Base-by-base conservation (phyloP, 2,329 filamentous ascomycete species). In the Ophiostoma piceae region DNA sequence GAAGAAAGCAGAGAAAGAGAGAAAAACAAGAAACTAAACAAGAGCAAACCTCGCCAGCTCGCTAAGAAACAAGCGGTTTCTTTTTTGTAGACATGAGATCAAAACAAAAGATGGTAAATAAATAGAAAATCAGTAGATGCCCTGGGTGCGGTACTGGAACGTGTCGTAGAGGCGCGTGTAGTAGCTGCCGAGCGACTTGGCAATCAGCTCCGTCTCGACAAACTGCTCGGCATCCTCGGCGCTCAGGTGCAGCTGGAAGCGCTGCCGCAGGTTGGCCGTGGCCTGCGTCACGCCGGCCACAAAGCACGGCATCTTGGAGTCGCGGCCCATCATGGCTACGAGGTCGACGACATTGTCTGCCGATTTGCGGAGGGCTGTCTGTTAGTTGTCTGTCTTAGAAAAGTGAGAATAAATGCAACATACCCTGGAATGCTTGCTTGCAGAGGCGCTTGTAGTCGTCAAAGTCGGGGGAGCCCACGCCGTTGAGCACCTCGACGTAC, bases 121-220 rank as follows among this genome's bases (percentile, higher is more conserved):
- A 16, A 8, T 3, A 57, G 9, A 26, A 26, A 26, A 39, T 57
- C 69, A 94, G 79, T 94, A 94, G 79, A 94, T 94, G 74, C 91
- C 92, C 80, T 94, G 91, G 47, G 92, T 94, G 76, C 92, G 87
- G 80, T 94, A 94, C 82, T 94, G 91, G 82, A 93, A 94, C 72
- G 90, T 92, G 79, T 93, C 90, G 76, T 93, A 93, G 88, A 94
- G 85, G 82, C 91, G 87, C 77, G 92, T 94, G 78, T 94, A 94
- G 80, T 95, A 95, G 79, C 91, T 94, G 73, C 92, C 92, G 74
- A 92, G 85, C 73, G 90, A 92, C 84, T 95, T 95, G 73, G 83
- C 88, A 74, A 95, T 86, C 76, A 95, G 80, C 77, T 94, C 91
- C 47, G 84, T 89, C 77, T 95, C 92, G 22, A 95, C 91, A 81